phyloP scores from a whole-genome alignment of 371 early-diverging fungal genomes.

The Globomyces sp. region DNA sequence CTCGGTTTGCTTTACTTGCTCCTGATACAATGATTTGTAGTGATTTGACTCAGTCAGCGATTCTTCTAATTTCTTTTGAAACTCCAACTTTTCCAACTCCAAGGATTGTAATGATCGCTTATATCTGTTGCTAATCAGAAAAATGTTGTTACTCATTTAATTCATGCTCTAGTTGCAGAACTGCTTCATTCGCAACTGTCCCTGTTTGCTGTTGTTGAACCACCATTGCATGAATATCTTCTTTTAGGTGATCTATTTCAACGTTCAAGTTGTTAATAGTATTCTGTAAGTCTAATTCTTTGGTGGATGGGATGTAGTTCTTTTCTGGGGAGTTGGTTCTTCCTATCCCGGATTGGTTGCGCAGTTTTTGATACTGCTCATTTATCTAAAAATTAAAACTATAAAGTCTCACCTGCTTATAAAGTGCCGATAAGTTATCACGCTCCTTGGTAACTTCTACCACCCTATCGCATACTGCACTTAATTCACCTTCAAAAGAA shows the following conservation, averaged over 20 bases:
- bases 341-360: background rate
- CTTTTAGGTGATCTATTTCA: conserved; percentile 34
- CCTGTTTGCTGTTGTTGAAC: conserved; percentile 32
- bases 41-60: background rate
- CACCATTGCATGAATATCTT: conserved; percentile 34
- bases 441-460: conserved; percentile 41
- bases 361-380: conserved; percentile 2
- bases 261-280: conserved; percentile 19
- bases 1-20: conserved; percentile 8
- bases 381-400: background rate
- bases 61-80: background rate
- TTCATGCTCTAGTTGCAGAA: conserved; percentile 25
- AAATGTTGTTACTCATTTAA: background rate
- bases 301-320: background rate
- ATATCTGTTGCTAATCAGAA: background rate
- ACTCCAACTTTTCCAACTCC: background rate
- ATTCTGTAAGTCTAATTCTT: conserved; percentile 3
- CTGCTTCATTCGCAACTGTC: conserved; percentile 19
- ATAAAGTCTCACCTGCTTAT: conserved; percentile 37
- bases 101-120: background rate
- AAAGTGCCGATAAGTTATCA: conserved; percentile 39
- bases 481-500: conserved; percentile 32
- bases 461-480: conserved; percentile 35
- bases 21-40: background rate
- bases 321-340: background rate